phyloP scores from a whole-genome alignment of 2,329 filamentous ascomycete species.

The Alternaria solani region DNA sequence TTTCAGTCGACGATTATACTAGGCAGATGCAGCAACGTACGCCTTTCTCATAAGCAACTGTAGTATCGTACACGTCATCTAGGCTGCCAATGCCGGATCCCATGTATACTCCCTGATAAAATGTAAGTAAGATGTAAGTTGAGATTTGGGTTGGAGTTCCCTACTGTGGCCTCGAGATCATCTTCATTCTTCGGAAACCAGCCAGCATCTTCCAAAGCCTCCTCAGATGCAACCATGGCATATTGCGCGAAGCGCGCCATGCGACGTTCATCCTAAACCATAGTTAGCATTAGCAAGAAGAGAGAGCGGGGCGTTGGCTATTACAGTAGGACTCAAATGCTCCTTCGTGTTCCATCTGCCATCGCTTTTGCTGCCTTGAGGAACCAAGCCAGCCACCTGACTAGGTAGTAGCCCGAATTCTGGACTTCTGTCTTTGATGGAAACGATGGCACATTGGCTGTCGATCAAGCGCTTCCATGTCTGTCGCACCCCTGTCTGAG shows the following conservation, averaged over 20 bases:
- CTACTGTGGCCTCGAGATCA: constrained; percentile 75
- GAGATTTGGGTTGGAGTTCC: neutral
- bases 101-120: constrained; percentile 77
- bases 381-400: constrained; percentile 84
- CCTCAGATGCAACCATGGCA: constrained; percentile 83
- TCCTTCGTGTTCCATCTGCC: constrained; percentile 59
- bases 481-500: constrained; percentile 66
- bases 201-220: constrained; percentile 83
- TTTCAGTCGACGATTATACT: constrained; percentile 5
- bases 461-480: constrained; percentile 85
- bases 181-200: constrained; percentile 71
- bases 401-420: constrained; percentile 79
- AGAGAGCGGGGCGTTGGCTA: neutral
- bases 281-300: constrained; percentile 46
- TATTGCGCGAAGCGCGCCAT: constrained; percentile 95
- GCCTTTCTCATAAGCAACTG: constrained; percentile 74
- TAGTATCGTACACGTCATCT: constrained; percentile 87
- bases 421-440: constrained; percentile 68
- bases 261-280: constrained; percentile 68
- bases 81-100: constrained; percentile 96
- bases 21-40: constrained; percentile 59
- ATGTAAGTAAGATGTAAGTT: constrained; percentile 11
- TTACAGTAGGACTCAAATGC: constrained; percentile 52
- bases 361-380: constrained; percentile 58
- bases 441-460: constrained; percentile 81